Conservation (phyloP, 2,329 filamentous ascomycete genomes). For the Dothiorella sarmentorum region DNA sequence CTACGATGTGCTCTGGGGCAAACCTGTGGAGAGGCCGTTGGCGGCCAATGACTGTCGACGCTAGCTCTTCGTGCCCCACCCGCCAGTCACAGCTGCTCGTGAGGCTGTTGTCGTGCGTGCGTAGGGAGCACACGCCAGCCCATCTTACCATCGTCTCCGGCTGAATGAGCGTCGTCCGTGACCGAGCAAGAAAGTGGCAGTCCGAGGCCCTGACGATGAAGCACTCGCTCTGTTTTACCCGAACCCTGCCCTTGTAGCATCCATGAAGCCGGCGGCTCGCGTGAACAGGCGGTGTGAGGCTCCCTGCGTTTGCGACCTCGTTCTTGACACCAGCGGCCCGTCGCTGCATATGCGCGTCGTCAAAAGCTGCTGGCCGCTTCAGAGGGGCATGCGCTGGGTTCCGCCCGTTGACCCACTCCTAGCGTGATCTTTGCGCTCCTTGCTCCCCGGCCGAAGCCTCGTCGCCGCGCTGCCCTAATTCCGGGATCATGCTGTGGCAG, state of each 20-base stretch:
- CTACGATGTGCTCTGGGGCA: slow-evolving; percentile 5
- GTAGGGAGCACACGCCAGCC: background rate
- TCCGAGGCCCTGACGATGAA: background rate
- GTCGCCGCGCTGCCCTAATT: slow-evolving; percentile 11
- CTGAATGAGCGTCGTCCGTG: background rate
- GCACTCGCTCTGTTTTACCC: background rate
- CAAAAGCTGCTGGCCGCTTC: slow-evolving; percentile 6
- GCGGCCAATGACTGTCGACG: background rate
- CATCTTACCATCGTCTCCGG: background rate
- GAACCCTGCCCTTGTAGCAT: background rate
- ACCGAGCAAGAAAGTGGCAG: slow-evolving; percentile 5
- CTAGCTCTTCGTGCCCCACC: background rate
- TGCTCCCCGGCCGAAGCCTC: background rate
- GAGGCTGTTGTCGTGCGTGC: slow-evolving; percentile 7
- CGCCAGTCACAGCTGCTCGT: background rate
- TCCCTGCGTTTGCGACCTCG: slow-evolving; percentile 14
- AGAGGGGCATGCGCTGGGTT: slow-evolving; percentile 11
- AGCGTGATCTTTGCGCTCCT: slow-evolving; percentile 13
- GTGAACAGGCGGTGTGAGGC: slow-evolving; percentile 15
- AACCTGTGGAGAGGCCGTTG: background rate
- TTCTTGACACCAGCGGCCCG: background rate
- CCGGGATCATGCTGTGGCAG: background rate
- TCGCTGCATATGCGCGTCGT: slow-evolving; percentile 5
- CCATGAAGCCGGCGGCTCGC: background rate
- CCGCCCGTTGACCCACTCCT: slow-evolving; percentile 1